phyloP scores from a whole-genome alignment of 2,329 filamentous ascomycete genomes.

The Penicillium sp. region DNA sequence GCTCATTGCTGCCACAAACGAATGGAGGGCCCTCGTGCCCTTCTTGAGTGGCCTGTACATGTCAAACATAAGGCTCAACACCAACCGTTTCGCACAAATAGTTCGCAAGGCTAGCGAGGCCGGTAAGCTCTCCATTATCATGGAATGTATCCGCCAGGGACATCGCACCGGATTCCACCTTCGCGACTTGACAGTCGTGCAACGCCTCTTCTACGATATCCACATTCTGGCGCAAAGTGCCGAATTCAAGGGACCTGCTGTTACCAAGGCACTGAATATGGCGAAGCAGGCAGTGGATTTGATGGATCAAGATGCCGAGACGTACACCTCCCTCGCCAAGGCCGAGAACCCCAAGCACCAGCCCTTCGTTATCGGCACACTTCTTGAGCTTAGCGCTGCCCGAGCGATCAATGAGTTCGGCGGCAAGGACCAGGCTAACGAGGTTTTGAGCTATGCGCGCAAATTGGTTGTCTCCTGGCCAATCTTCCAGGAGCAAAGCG shows the following conservation, averaged over 20 bases:
- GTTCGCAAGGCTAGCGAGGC: constrained; percentile 46
- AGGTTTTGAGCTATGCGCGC: constrained; percentile 49
- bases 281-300: constrained; percentile 44
- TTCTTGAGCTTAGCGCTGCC: constrained; percentile 56
- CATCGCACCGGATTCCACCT: constrained; percentile 47
- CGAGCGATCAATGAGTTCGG: constrained; percentile 44
- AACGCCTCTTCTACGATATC: constrained; percentile 46
- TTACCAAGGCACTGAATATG: constrained; percentile 39
- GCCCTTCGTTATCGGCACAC: constrained; percentile 50
- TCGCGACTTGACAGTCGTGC: constrained; percentile 36
- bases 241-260: constrained; percentile 42
- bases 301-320: constrained; percentile 42
- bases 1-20: constrained; percentile 45
- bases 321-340: constrained; percentile 34
- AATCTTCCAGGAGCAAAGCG: constrained; percentile 30
- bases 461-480: constrained; percentile 46
- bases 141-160: constrained; percentile 46
- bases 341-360: constrained; percentile 45
- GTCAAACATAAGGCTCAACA: constrained; percentile 36
- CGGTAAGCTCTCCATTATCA: constrained; percentile 43
- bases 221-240: constrained; percentile 43
- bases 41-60: constrained; percentile 48
- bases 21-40: constrained; percentile 51
- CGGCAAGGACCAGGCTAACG: constrained; percentile 48
- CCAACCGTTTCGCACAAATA: constrained; percentile 42